Base-by-base conservation (phyloP, 306 rosid species). In the Pueraria montana region DNA sequence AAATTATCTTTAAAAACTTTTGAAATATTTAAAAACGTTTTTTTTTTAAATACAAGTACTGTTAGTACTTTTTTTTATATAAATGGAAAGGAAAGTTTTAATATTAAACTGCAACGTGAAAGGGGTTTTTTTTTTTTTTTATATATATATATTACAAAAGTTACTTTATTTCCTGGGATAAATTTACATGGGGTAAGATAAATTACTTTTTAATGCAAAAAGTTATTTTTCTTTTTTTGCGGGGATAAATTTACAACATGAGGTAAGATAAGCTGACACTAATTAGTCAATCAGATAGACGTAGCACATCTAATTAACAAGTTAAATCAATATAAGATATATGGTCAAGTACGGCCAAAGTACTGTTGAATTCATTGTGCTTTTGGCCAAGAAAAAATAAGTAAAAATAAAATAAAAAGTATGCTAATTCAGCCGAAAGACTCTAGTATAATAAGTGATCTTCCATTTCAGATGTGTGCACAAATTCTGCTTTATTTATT, bases 381-480 rank as follows among this genome's bases (percentile, higher is more conserved):
- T 42, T 70, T 56, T 40, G 10, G 55, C 6, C 34, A 16, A 30
- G 34, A 32, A n/a, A n/a, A n/a, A n/a, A n/a, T n/a, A n/a, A n/a
- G n/a, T n/a, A 73, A 71, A 34, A 50, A 30, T 11, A 26, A 26
- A 59, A 70, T 34, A 62, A 62, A 49, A 75, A 8, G 17, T 26
- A 10, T 32, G 16, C 26, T 36, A 50, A 63, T 63, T 64, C 64
- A 45, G 72, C 87, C 87, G 62, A 72, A 77, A 72, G 52, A 71
- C 56, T 45, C 50, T n/a, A 62, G 38, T 30, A 63, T n/a, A 78
- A 62, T 55, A 40, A 43, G 67, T 50, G 59, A 78, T 16, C 20
- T 77, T 71, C 75, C 46, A 79, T 42, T 81, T 75, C 52, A 52
- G 40, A 50, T 24, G 40, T 72, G 52, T 26, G 42, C 36, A 78